These are phyloP conservation scores for Dissophora globulifera DNA, from an alignment of 192 early-diverging fungal species.

Conservation along the genomic window DNA sequence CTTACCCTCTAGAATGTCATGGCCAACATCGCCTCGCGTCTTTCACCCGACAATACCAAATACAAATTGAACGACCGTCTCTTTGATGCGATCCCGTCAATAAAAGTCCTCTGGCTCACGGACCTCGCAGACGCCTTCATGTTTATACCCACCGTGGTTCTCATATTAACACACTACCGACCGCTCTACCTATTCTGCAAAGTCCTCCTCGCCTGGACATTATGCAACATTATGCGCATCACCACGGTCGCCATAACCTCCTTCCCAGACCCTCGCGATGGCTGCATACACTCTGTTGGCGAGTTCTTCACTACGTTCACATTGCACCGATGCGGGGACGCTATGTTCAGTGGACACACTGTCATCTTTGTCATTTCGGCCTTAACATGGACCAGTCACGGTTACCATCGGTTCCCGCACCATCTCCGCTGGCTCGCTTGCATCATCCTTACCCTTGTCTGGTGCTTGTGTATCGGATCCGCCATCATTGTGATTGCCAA, in stretches of 20 bases:
- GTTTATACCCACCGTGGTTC: slow-evolving; percentile 62
- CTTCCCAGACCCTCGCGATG: slow-evolving; percentile 68
- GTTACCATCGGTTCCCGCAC: slow-evolving; percentile 44
- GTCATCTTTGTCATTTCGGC: slow-evolving; percentile 70
- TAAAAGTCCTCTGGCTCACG: slow-evolving; percentile 66
- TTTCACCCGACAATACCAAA: slow-evolving; percentile 53
- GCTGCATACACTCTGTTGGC: slow-evolving; percentile 63
- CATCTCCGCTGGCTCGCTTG: slow-evolving; percentile 52
- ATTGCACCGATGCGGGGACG: slow-evolving; percentile 72
- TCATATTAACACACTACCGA: slow-evolving; percentile 63
- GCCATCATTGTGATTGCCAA: slow-evolving; percentile 71
- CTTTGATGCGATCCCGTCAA: slow-evolving; percentile 66
- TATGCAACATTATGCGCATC: slow-evolving; percentile 67
- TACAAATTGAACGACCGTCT: slow-evolving; percentile 60
- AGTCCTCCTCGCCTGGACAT: slow-evolving; percentile 60
- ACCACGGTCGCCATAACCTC: slow-evolving; percentile 75
- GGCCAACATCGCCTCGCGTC: slow-evolving; percentile 71
- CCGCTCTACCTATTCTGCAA: slow-evolving; percentile 67
- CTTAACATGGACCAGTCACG: slow-evolving; percentile 68
- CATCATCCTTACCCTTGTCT: slow-evolving; percentile 54
- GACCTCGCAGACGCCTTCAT: slow-evolving; percentile 69
- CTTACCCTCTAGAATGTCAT: slow-evolving; percentile 59
- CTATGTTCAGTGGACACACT: slow-evolving; percentile 75
- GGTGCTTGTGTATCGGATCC: slow-evolving; percentile 62
- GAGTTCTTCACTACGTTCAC: slow-evolving; percentile 69